Conservation (phyloP, 441 rosid genomes). For the Bocquillonia castaneifolia region DNA sequence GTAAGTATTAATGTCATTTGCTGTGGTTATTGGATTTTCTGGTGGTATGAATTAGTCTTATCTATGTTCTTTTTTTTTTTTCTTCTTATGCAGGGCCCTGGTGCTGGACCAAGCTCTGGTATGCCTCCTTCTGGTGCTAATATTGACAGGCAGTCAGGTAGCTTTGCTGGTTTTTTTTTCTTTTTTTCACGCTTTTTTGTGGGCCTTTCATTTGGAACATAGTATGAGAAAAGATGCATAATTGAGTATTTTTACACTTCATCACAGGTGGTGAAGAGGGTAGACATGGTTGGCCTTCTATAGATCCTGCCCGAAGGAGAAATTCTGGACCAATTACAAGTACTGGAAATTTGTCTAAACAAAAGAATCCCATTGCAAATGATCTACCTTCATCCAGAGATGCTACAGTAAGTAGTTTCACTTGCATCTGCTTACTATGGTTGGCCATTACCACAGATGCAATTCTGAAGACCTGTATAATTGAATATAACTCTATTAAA, state of each 20-base stretch:
- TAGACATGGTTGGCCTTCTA: slow-evolving; percentile 61
- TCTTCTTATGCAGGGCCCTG: slow-evolving; percentile 31
- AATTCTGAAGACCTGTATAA: neutral
- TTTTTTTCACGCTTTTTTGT: neutral
- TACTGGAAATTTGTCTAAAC: slow-evolving; percentile 62
- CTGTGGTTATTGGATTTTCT: neutral
- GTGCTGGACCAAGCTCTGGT: slow-evolving; percentile 42
- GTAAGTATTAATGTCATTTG: slow-evolving; percentile 32
- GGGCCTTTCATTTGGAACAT: neutral
- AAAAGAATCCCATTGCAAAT: slow-evolving; percentile 56
- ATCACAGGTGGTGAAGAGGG: slow-evolving; percentile 61
- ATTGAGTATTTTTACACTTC: neutral
- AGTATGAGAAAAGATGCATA: neutral
- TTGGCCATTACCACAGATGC: neutral
- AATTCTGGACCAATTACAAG: slow-evolving; percentile 54
- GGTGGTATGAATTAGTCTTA: neutral
- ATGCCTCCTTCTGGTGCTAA: slow-evolving; percentile 30
- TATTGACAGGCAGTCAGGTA: slow-evolving; percentile 40
- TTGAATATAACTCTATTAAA: neutral
- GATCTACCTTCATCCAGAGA: slow-evolving; percentile 61
- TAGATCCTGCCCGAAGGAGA: slow-evolving; percentile 59
- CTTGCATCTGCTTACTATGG: slow-evolving; percentile 13
- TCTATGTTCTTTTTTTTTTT: neutral
- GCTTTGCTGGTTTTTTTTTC: slow-evolving; percentile 1
- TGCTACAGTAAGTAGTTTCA: slow-evolving; percentile 42